phyloP scores from a whole-genome alignment of 495 filamentous ascomycete genomes.

The Hyaloscypha hepaticicola region DNA sequence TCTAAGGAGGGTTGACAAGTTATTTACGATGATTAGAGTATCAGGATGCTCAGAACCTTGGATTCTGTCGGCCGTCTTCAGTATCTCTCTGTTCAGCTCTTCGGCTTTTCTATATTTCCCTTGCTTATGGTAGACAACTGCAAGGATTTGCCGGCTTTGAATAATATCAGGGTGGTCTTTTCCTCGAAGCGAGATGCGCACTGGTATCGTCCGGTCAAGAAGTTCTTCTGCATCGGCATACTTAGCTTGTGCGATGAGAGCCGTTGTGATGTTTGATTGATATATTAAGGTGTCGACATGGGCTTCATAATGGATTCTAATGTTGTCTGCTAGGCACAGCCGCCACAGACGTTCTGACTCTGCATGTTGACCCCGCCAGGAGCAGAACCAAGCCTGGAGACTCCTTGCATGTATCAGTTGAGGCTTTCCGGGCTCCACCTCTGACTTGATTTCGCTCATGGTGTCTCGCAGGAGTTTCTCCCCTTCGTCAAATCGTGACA shows the following conservation, averaged over 20 bases:
- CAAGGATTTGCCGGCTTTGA: slow-evolving; percentile 2
- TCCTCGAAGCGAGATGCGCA: not conserved
- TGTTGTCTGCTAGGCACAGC: not conserved
- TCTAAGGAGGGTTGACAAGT: not conserved
- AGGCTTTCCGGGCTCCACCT: not conserved
- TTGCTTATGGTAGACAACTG: not conserved
- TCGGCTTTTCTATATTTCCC: slow-evolving; percentile 10
- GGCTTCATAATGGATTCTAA: slow-evolving; percentile 29
- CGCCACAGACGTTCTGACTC: not conserved
- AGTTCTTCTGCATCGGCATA: slow-evolving; percentile 3
- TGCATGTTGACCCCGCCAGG: not conserved
- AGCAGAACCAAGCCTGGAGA: not conserved
- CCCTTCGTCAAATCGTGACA: not conserved
- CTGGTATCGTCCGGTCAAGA: not conserved
- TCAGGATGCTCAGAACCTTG: slow-evolving; percentile 19
- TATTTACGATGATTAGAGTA: not conserved
- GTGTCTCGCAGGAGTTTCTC: not conserved
- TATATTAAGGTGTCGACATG: slow-evolving; percentile 19
- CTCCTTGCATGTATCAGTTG: not conserved
- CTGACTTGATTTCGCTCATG: not conserved
- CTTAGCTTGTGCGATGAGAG: slow-evolving; percentile 1
- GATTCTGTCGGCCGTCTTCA: not conserved
- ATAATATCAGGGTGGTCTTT: not conserved
- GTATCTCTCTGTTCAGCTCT: slow-evolving; percentile 4
- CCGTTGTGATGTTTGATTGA: slow-evolving; percentile 7